Evolutionary conservation across 169 alveolate genomes (phyloP), one percentile per base, ranked within the genome.

Genomic region (Plasmodium gonderi): DNA sequence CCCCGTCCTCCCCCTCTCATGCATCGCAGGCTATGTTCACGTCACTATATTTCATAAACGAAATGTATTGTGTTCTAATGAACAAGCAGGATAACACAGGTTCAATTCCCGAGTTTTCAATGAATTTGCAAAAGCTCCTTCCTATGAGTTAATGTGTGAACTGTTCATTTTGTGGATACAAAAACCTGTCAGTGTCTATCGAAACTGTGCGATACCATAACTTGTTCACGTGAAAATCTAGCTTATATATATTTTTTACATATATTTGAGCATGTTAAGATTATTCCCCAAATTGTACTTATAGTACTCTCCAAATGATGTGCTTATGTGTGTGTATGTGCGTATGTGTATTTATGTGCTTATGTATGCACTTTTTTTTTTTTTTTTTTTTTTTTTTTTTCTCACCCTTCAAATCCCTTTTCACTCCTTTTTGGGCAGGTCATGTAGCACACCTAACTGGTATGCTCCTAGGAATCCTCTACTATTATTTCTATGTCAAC

Each of bases 361-460:
- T 17, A 7, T 3, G 26, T 3, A 2, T 17, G 33, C 33, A 3
- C 69, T 0, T 23, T 40, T 44, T 80, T 44, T 23, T 8, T 17
- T 80, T 8, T 49, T 14, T 26, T 31, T 14, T 44, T 81, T 20
- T 64, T 36, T 44, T 3, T 42, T 38, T 44, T n/a, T 20, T 44
- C 45, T 14, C 45, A 75, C 45, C 29, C 26, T 36, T 26, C 40
- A 20, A 5, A 36, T 60, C 36, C n/a, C 3, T 3, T 17, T n/a
- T 45, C 40, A 12, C 67, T 38, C 33, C 40, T 36, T 26, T 65
- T 36, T 51, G 31, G 29, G 2, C 74, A 82, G 91, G 91, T 0
- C 91, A 82, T 17, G 67, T 72, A 14, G 80, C 91, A 38, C 91
- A 82, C 51, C 76, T 82, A 40, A 69, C 91, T 1, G 91, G 91